These are phyloP conservation scores for Zygotorulaspora danielsina DNA, from an alignment of 805 yeast genomes.

Conservation along the genomic window DNA sequence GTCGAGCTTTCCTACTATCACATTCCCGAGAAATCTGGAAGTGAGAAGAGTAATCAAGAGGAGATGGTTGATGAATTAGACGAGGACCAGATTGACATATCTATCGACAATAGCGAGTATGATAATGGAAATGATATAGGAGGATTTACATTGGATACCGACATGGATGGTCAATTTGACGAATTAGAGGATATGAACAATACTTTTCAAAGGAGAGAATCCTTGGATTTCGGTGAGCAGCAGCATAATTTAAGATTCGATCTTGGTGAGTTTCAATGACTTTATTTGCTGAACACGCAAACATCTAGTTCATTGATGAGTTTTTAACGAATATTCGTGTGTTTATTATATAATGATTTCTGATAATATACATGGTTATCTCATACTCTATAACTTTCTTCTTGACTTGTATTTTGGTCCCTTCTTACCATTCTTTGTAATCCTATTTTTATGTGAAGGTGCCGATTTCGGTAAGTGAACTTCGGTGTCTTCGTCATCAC, in stretches of 20 bases:
- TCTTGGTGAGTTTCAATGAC: conserved; percentile 12
- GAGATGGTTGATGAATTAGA: conserved; percentile 7
- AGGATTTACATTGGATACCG: conserved; percentile 12
- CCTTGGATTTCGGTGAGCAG: conserved; percentile 26
- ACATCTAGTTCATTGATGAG: too few species aligned
- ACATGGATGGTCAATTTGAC: conserved; percentile 24
- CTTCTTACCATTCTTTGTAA: conserved; percentile 25
- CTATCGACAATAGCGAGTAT: conserved; percentile 6
- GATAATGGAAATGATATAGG: neutral
- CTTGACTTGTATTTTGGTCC: conserved; percentile 32
- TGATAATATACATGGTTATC: conserved; percentile 15
- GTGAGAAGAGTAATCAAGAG: conserved; percentile 10
- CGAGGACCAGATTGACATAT: conserved; percentile 7
- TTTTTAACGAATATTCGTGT: neutral
- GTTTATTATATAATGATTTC: conserved; percentile 6
- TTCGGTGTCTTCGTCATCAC: conserved; percentile 48
- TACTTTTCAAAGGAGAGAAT: conserved; percentile 34
- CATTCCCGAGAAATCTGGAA: conserved; percentile 12
- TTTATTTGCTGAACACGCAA: too few species aligned
- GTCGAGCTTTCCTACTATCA: conserved; percentile 30
- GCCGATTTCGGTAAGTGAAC: conserved; percentile 27
- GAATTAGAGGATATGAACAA: conserved; percentile 34
- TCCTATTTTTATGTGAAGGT: conserved; percentile 21
- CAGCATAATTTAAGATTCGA: conserved; percentile 11
- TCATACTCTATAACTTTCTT: conserved; percentile 21